These are phyloP conservation scores for Teratosphaeria nubilosa DNA, from an alignment of 2,329 filamentous ascomycete species.

Conservation along the genomic window DNA sequence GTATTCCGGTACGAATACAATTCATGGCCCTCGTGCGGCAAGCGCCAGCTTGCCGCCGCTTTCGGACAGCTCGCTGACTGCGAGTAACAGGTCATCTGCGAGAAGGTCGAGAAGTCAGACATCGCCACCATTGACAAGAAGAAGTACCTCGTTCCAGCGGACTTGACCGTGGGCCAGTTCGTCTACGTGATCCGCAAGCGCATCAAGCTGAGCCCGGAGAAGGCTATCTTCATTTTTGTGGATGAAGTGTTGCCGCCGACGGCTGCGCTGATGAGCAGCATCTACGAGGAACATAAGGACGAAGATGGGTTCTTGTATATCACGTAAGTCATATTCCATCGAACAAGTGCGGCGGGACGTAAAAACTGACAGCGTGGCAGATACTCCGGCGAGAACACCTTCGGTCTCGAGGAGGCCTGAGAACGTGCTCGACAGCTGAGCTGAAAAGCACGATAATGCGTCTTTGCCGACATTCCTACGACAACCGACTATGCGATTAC, in stretches of 20 bases:
- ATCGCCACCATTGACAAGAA: slow-evolving; percentile 99
- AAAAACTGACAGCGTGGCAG: slow-evolving; percentile 29
- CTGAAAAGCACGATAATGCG: not conserved
- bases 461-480: not conserved
- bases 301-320: slow-evolving; percentile 92
- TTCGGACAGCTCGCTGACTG: not conserved
- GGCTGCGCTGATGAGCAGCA: slow-evolving; percentile 96
- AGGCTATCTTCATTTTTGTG: slow-evolving; percentile 99
- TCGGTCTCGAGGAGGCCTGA: slow-evolving; percentile 46
- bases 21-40: not conserved
- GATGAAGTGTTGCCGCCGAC: slow-evolving; percentile 95
- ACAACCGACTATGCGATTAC: slow-evolving; percentile 1
- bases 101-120: slow-evolving; percentile 98
- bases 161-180: slow-evolving; percentile 97
- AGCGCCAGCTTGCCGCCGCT: not conserved
- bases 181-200: slow-evolving; percentile 99
- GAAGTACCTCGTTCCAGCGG: slow-evolving; percentile 96
- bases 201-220: slow-evolving; percentile 98
- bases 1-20: slow-evolving; percentile 75
- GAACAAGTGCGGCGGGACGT: not conserved
- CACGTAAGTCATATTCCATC: slow-evolving; percentile 53
- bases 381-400: slow-evolving; percentile 99
- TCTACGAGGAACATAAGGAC: slow-evolving; percentile 97
- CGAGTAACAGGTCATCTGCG: slow-evolving; percentile 79
- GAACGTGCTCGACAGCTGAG: not conserved